Base-by-base conservation (phyloP, 495 filamentous ascomycete species). In the Aspergillus diversus region DNA sequence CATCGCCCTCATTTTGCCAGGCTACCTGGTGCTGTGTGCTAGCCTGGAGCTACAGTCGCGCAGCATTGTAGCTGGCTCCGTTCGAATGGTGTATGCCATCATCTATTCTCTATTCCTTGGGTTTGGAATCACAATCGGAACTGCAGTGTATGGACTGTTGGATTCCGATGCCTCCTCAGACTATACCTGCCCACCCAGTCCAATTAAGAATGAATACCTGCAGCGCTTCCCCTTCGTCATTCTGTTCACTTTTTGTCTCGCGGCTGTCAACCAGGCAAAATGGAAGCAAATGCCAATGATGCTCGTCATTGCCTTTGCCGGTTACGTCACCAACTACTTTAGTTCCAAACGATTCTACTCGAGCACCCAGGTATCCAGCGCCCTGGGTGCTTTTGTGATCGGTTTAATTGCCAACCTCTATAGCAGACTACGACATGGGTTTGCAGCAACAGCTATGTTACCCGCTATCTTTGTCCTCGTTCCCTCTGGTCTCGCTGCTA, bases 391-490 rank as follows among this genome's bases (percentile, higher is more conserved):
- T 0, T 87, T 98, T 60, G 87, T 89, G 27, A 89, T 97, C 57
- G 94, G 94, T 27, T 83, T 96, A 5, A 77, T 93, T 47, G 94
- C 91, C 11, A 97, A 97, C 72, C 70, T 96, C 7, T 97, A 97
- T 77, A 90, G 90, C 7, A 84, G 95, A 12, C 67, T 93, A n/a
- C 83, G 89, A 57, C 89, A 95, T 70, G 92, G 92, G 2, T 82
- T 97, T 13, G 93, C 94, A 0, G 93, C 93, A 1, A 91, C 92
- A 1, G 90, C 91, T 7, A 90, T 99, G 77, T 77, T 98, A 0
- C 94, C 94, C 1, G 94, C 91, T 5, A 97, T 99, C 63, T 96
- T 96, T 67, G 94, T 99, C 5, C 91, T 95, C 57, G 95, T 99
- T 5, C 94, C 94, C 3, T 92, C 89, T 13, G 94, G 93, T 5